A percentile compares a stretch with the other conserved stretches of the same genome.
Evolutionary conservation across 352 stramenopile species (phyloP).

Genomic region (Pythium monospermum): DNA sequence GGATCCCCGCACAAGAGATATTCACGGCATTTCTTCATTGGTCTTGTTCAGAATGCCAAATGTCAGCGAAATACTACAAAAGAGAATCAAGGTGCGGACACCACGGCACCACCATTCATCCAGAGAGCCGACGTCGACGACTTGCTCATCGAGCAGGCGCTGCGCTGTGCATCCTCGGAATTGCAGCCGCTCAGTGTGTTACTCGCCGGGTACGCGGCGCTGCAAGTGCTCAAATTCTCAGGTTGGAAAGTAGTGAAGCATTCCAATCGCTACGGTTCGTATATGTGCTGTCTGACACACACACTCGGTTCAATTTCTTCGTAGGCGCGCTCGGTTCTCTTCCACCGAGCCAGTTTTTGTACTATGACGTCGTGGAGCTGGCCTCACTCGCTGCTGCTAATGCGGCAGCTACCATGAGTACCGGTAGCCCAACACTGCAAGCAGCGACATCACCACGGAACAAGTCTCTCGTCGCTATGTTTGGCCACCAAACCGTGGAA

Average conservation of each 20-base stretch:
- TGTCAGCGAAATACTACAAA: not conserved
- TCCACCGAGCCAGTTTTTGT: constrained; percentile 27
- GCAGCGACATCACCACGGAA: not conserved
- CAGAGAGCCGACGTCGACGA: constrained; percentile 8
- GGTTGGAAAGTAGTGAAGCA: too few species aligned
- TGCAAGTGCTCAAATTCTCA: constrained; percentile 26
- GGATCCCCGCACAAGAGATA: not conserved
- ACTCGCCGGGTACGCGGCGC: constrained; percentile 24
- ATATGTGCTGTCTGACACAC: too few species aligned
- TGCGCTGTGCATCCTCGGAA: constrained; percentile 27
- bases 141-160: constrained; percentile 8
- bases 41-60: not conserved
- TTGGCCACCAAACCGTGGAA: too few species aligned
- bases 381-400: too few species aligned
- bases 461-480: not conserved
- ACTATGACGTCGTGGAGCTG: constrained; percentile 23
- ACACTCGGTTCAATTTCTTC: too few species aligned
- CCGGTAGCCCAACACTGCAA: too few species aligned
- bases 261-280: too few species aligned
- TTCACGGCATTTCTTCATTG: not conserved
- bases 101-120: not conserved
- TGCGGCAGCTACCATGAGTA: too few species aligned
- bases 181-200: constrained; percentile 31
- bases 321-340: constrained; percentile 23
- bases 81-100: not conserved